Conservation (phyloP, 2,329 filamentous ascomycete species). For the Botrytis tulipae region DNA sequence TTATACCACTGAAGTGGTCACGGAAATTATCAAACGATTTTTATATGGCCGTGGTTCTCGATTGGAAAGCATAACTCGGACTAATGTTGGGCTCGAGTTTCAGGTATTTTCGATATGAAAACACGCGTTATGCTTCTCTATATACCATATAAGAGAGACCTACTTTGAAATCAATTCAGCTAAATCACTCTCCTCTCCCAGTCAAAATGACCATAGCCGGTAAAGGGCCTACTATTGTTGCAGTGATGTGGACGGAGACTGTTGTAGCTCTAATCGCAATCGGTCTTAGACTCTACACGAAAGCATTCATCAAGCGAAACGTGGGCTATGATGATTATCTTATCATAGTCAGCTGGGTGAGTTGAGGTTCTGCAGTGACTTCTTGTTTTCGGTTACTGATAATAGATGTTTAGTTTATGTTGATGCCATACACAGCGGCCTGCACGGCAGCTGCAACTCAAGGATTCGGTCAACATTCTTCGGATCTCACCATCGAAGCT, state of each 20-base stretch:
- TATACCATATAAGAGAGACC: background rate
- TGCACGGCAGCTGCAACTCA: slow-evolving; percentile 18
- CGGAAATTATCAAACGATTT: background rate
- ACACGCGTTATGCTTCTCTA: background rate
- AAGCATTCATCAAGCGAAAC: slow-evolving; percentile 13
- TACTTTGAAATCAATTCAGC: background rate
- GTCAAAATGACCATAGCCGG: slow-evolving; percentile 18
- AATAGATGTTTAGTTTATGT: slow-evolving; percentile 15
- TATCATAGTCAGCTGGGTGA: slow-evolving; percentile 21
- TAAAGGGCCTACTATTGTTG: slow-evolving; percentile 23
- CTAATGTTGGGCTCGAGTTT: background rate
- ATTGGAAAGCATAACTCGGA: no score
- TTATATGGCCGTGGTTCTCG: no score
- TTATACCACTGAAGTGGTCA: background rate
- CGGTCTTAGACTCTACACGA: slow-evolving; percentile 22
- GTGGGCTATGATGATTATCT: slow-evolving; percentile 26
- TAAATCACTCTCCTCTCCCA: background rate
- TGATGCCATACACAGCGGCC: slow-evolving; percentile 21
- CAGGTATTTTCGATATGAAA: background rate
- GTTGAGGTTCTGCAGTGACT: background rate
- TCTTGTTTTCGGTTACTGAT: background rate
- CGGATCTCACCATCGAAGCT: slow-evolving; percentile 12
- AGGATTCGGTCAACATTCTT: slow-evolving; percentile 23
- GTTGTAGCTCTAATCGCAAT: slow-evolving; percentile 21
- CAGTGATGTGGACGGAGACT: slow-evolving; percentile 25